phyloP scores from a whole-genome alignment of 2,329 filamentous ascomycete species.

The Pseudogymnoascus sp. region DNA sequence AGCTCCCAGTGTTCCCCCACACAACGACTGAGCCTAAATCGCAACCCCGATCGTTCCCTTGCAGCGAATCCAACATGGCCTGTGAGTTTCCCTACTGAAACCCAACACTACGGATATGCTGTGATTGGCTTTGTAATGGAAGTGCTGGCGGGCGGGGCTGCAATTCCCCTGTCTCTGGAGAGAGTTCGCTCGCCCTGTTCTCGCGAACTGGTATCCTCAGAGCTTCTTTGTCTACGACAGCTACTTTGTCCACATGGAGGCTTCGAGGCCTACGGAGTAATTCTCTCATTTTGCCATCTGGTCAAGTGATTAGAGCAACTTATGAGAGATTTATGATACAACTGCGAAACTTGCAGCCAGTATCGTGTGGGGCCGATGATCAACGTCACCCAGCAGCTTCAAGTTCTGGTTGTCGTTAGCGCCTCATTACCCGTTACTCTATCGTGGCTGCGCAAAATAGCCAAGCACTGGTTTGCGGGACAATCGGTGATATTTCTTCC shows the following conservation, averaged over 20 bases:
- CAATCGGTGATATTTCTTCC: neutral
- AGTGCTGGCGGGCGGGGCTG: neutral
- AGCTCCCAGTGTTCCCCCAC: neutral
- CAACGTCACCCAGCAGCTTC: neutral
- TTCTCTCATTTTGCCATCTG: neutral
- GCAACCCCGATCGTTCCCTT: constrained; percentile 3
- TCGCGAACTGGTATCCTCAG: neutral
- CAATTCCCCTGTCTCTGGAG: neutral
- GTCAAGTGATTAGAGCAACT: neutral
- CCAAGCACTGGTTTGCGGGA: neutral
- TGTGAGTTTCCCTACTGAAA: neutral
- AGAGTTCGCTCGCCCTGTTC: neutral
- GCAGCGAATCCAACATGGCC: constrained; percentile 1
- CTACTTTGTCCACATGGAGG: neutral
- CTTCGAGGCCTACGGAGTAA: neutral
- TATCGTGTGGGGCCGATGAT: neutral
- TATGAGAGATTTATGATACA: constrained; percentile 5
- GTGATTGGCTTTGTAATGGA: constrained; percentile 4
- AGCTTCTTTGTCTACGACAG: neutral
- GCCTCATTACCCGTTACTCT: constrained; percentile 1
- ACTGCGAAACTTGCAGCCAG: neutral
- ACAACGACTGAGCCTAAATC: neutral
- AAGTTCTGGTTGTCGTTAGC: constrained; percentile 2
- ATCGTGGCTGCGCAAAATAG: neutral
- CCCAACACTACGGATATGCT: neutral